Conservation (phyloP, 129 eudicot genomes). For the Helianthus annuus region HanXRQr2.0-SUNRISE NC_035446.2:173323291-173323790, state of each 20-base stretch:
- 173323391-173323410: slow-evolving; percentile 2
- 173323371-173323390: slow-evolving; percentile 14
- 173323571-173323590: not conserved
- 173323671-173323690: not conserved
- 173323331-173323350: slow-evolving; percentile 82
- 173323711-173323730: not conserved
- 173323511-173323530: slow-evolving; percentile 98
- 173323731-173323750: slow-evolving; percentile 5
- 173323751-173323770: slow-evolving; percentile 85
- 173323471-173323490: slow-evolving; percentile 99
- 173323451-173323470: slow-evolving; percentile 89
- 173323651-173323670: not conserved
- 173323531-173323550: slow-evolving; percentile 90
- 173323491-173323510: slow-evolving; percentile 97
- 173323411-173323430: not conserved
- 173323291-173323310: slow-evolving; percentile 89
- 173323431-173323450: slow-evolving; percentile 49
- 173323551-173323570: not conserved
- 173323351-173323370: slow-evolving; percentile 17
- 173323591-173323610: not conserved
- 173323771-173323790: slow-evolving; percentile 91
- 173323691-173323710: not conserved
- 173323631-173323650: not conserved
- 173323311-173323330: slow-evolving; percentile 58
- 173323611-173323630: not conserved